Conservation (phyloP, 1,139 yeast genomes). For the Geotrichum reessii region DNA sequence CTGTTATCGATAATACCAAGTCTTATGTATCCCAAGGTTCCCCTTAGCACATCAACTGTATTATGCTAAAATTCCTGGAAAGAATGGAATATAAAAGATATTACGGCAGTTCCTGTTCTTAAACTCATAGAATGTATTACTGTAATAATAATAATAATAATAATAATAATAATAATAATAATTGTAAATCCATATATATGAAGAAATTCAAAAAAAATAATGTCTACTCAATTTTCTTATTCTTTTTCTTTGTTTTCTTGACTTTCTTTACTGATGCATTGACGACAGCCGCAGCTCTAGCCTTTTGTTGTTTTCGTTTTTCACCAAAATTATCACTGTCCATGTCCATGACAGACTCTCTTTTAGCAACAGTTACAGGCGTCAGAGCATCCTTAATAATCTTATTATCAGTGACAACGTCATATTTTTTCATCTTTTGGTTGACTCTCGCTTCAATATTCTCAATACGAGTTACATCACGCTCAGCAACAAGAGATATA, state of each 20-base stretch:
- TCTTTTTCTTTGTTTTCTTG: conserved; percentile 1
- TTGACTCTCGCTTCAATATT: conserved; percentile 83
- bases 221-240: neutral
- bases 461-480: conserved; percentile 73
- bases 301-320: conserved; percentile 50
- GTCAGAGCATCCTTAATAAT: conserved; percentile 64
- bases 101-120: no score
- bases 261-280: neutral
- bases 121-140: neutral
- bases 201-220: neutral
- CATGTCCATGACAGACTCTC: conserved; percentile 91
- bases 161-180: neutral
- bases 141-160: no score
- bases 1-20: no score
- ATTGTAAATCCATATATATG: neutral
- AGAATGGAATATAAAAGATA: no score
- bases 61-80: no score
- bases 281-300: conserved; percentile 31
- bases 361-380: conserved; percentile 70
- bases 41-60: no score
- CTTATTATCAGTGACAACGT: conserved; percentile 63
- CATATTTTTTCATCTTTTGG: conserved; percentile 68
- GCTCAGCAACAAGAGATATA: conserved; percentile 72
- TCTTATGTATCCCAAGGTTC: no score
- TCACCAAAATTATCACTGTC: conserved; percentile 86